Percentiles rank a stretch among this genome's conserved stretches.
Conservation (phyloP, 495 filamentous ascomycete species). For the Evernia prunastri region DNA sequence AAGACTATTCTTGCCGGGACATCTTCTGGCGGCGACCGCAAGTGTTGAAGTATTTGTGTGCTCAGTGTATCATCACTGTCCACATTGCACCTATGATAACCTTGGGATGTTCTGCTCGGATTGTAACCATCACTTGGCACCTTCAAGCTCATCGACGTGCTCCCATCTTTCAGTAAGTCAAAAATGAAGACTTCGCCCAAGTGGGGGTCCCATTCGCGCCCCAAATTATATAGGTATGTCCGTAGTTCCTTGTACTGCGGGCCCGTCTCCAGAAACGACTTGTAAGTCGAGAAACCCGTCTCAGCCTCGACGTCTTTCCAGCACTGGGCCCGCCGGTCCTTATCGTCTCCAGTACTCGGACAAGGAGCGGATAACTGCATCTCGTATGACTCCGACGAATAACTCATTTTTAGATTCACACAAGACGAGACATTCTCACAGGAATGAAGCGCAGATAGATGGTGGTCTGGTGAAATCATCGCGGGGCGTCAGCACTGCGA, state of each 20-base stretch:
- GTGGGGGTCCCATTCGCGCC: background rate
- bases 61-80: background rate
- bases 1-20: background rate
- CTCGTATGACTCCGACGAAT: background rate
- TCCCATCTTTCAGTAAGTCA: background rate
- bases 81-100: too few species aligned
- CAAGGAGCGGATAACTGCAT: background rate
- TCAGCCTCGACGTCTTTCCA: background rate
- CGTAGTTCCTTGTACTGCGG: background rate
- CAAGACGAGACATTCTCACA: background rate
- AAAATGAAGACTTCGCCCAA: background rate
- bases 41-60: background rate
- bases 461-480: background rate
- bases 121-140: background rate
- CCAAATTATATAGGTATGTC: background rate
- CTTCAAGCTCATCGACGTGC: background rate
- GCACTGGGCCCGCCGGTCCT: background rate
- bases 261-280: background rate
- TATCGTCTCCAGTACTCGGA: background rate
- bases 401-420: background rate
- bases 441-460: background rate
- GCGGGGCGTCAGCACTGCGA: background rate
- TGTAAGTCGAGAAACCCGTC: background rate
- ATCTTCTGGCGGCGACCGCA: background rate
- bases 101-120: too few species aligned